Conservation (phyloP, 2,329 filamentous ascomycete species). For the Trichoderma atroviride region DNA sequence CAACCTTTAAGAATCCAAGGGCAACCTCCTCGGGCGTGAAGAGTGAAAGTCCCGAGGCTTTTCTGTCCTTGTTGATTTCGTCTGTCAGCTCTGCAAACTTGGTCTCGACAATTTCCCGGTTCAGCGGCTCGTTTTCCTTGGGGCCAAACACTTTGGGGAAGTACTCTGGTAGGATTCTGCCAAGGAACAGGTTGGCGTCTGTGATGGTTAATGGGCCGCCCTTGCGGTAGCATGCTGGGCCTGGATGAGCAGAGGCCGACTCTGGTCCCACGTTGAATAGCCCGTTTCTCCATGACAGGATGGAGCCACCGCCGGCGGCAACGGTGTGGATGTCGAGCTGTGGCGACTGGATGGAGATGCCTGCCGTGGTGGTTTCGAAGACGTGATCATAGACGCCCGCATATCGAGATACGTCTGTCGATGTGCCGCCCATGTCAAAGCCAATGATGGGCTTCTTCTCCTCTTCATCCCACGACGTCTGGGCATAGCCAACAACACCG, state of each 20-base stretch:
- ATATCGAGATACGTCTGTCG: constrained; percentile 73
- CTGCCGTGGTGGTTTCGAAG: constrained; percentile 77
- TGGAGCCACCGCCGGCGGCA: constrained; percentile 72
- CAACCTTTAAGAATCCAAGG: constrained; percentile 43
- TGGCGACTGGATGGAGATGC: constrained; percentile 76
- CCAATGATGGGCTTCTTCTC: constrained; percentile 73
- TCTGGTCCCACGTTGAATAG: constrained; percentile 75
- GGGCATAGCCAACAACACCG: constrained; percentile 74
- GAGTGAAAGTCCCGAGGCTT: constrained; percentile 32
- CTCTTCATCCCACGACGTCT: constrained; percentile 70
- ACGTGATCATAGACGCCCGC: constrained; percentile 49
- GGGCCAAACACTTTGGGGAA: constrained; percentile 63
- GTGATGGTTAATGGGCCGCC: constrained; percentile 72
- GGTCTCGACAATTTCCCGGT: constrained; percentile 43
- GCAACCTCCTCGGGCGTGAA: constrained; percentile 43
- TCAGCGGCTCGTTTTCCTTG: constrained; percentile 38
- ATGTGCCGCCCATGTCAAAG: constrained; percentile 74
- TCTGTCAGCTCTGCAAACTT: constrained; percentile 48
- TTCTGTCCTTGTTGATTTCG: constrained; percentile 45
- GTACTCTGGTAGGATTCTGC: constrained; percentile 62
- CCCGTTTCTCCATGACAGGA: constrained; percentile 71
- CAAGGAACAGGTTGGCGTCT: constrained; percentile 71
- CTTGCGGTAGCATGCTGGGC: constrained; percentile 74
- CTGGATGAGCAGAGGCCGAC: constrained; percentile 70
- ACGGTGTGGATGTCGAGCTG: constrained; percentile 84